Evolutionary conservation across 345 rosid genomes (phyloP).

Genomic region (Eucalyptus brandiana): DNA sequence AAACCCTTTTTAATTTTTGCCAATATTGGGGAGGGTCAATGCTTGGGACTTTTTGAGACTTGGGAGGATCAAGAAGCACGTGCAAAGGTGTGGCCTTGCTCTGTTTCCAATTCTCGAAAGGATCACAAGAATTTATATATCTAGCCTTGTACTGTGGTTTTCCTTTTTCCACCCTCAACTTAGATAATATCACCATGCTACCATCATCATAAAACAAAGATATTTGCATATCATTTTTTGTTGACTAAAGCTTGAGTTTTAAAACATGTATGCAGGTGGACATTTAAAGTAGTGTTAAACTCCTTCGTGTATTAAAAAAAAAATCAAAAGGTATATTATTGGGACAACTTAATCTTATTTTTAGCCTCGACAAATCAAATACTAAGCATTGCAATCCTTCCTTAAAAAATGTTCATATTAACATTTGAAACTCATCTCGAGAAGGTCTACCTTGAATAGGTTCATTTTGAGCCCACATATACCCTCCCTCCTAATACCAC

Average conservation of each 20-base stretch:
- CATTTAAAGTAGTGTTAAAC: not conserved
- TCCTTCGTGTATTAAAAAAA: fast-evolving
- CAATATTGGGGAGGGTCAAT: not conserved
- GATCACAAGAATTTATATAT: not conserved
- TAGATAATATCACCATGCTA: not conserved
- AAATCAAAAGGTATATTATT: not conserved
- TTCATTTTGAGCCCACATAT: fast-evolving
- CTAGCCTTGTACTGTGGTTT: not conserved
- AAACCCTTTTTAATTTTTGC: no score
- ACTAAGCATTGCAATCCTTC: not conserved
- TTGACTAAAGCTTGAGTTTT: not conserved
- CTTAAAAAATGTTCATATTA: not conserved
- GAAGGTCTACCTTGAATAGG: fast-evolving
- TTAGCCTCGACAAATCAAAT: not conserved
- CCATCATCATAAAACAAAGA: not conserved
- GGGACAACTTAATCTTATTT: not conserved
- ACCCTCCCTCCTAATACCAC: not conserved
- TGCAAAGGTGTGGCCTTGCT: not conserved
- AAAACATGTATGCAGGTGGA: fast-evolving
- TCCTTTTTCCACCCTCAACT: not conserved
- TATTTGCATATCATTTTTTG: not conserved
- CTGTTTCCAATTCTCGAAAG: not conserved
- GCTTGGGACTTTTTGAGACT: not conserved
- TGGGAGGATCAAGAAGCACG: not conserved
- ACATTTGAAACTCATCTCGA: fast-evolving